These are phyloP conservation scores for Paramyrothecium sp. DNA, from an alignment of 2,329 filamentous ascomycete genomes.

Conservation along the genomic window DNA sequence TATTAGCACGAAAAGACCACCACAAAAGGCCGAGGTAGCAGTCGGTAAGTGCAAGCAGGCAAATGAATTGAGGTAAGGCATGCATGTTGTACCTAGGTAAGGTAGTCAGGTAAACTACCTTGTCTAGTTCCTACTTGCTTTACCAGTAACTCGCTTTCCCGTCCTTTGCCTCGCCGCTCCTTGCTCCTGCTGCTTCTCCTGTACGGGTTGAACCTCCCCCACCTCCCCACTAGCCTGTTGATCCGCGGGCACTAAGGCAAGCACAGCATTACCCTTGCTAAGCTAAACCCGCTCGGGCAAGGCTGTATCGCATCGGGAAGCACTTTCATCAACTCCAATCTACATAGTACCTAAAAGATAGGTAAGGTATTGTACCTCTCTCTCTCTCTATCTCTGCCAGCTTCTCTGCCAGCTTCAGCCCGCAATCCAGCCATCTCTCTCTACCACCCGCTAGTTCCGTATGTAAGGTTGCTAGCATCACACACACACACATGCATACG, in stretches of 20 bases:
- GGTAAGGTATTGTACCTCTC: background rate
- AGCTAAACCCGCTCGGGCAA: background rate
- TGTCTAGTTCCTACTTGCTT: constrained; percentile 7
- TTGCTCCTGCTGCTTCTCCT: background rate
- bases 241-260: background rate
- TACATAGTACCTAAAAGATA: background rate
- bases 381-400: background rate
- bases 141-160: constrained; percentile 8
- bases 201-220: background rate
- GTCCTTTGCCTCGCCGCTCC: too few relatives aligned
- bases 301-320: background rate
- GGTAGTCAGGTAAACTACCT: too few relatives aligned
- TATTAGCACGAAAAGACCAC: too few relatives aligned
- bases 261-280: background rate
- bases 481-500: background rate
- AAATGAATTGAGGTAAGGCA: too few relatives aligned
- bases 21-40: too few relatives aligned
- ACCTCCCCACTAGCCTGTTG: background rate
- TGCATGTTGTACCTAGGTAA: too few relatives aligned
- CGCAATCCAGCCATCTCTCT: too few relatives aligned
- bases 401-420: too few relatives aligned
- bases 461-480: background rate
- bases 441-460: background rate
- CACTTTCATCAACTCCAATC: background rate
- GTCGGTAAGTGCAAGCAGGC: too few relatives aligned